These are phyloP conservation scores for Boeremia exigua DNA, from an alignment of 2,329 filamentous ascomycete species.

Conservation along the genomic window DNA sequence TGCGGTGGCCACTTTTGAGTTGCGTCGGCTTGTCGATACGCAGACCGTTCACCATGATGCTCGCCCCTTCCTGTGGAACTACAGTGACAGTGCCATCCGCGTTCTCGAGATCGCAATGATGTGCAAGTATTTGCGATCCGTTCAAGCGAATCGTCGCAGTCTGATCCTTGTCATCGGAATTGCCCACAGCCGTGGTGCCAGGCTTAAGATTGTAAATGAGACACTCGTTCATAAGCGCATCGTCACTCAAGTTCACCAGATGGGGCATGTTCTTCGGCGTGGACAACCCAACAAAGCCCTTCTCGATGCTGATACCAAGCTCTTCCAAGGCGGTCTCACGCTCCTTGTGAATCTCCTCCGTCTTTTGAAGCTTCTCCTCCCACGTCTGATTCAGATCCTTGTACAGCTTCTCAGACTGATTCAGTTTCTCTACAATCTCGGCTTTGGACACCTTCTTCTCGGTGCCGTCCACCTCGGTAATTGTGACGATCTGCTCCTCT, in stretches of 20 bases:
- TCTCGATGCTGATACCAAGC: constrained; percentile 97
- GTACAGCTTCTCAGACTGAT: constrained; percentile 94
- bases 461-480: constrained; percentile 81
- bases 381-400: constrained; percentile 97
- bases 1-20: constrained; percentile 88
- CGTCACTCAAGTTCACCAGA: constrained; percentile 87
- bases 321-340: constrained; percentile 94
- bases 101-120: constrained; percentile 96
- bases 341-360: constrained; percentile 97
- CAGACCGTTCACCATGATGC: constrained; percentile 97
- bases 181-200: constrained; percentile 90
- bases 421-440: constrained; percentile 95
- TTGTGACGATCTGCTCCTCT: constrained; percentile 95
- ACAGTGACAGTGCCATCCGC: constrained; percentile 91
- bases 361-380: constrained; percentile 95
- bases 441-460: constrained; percentile 97
- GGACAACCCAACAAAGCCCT: constrained; percentile 92
- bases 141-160: constrained; percentile 91
- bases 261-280: constrained; percentile 99
- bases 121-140: constrained; percentile 86
- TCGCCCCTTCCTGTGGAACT: constrained; percentile 86
- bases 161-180: constrained; percentile 79
- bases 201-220: constrained; percentile 98
- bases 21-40: constrained; percentile 85
- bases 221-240: constrained; percentile 89